Evolutionary conservation across 2,329 filamentous ascomycete genomes (phyloP).

Genomic region (Macrophomina phaseolina): DNA sequence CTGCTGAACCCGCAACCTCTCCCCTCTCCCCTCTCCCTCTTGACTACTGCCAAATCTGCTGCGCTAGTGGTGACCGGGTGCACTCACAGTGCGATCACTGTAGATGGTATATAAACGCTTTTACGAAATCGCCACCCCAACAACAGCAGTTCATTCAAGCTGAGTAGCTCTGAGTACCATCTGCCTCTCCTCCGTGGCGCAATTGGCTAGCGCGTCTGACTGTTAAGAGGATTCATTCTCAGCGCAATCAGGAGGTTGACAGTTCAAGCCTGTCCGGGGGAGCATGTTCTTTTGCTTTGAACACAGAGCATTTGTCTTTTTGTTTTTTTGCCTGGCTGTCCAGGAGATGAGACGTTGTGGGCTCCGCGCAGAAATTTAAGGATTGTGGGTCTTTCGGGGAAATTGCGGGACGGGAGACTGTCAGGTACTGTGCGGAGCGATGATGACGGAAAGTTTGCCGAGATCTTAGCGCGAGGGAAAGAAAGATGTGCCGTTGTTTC

Average conservation of each 20-base stretch:
- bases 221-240: slow-evolving; percentile 49
- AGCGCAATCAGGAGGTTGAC: slow-evolving; percentile 22
- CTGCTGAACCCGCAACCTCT: too few species aligned
- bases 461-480: background rate
- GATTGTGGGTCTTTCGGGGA: background rate
- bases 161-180: background rate
- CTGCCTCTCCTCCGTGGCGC: slow-evolving; percentile 44
- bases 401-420: background rate
- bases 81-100: too few species aligned
- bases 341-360: background rate
- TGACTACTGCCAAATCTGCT: too few species aligned
- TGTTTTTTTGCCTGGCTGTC: background rate
- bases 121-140: background rate
- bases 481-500: too few species aligned
- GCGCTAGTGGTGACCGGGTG: too few species aligned
- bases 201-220: slow-evolving; percentile 66
- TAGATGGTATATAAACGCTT: too few species aligned
- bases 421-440: too few species aligned
- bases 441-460: background rate
- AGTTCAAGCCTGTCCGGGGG: slow-evolving; percentile 25
- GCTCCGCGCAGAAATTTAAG: background rate
- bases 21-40: too few species aligned
- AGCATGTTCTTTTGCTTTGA: background rate
- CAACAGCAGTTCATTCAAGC: background rate
- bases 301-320: background rate